phyloP scores from a whole-genome alignment of 2,329 filamentous ascomycete genomes.

The Diaporthe vaccinii region DNA sequence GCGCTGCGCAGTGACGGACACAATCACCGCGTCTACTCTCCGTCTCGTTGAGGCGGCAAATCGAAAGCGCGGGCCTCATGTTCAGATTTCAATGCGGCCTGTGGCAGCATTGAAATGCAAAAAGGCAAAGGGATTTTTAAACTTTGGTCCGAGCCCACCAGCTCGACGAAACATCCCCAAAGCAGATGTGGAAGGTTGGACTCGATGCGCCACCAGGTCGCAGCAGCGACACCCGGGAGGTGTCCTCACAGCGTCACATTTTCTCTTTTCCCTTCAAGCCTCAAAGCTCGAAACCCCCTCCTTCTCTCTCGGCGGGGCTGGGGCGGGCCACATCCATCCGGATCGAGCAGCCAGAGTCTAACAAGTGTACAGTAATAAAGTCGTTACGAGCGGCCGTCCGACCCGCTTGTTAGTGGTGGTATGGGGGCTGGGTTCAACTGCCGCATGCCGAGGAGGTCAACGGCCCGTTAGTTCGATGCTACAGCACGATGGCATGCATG shows the following conservation, averaged over 20 bases:
- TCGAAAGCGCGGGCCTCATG: neutral
- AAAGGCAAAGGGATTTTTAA: neutral
- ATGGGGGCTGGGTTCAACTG: slow-evolving; percentile 22
- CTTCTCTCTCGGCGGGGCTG: neutral
- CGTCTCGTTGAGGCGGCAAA: slow-evolving; percentile 11
- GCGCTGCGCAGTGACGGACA: neutral
- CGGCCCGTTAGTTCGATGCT: slow-evolving; percentile 27
- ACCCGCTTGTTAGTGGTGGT: neutral
- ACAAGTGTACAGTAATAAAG: neutral
- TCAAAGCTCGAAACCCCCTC: slow-evolving; percentile 3
- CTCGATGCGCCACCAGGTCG: slow-evolving; percentile 18
- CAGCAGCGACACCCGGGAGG: neutral
- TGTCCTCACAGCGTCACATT: slow-evolving; percentile 4
- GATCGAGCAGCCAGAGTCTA: neutral
- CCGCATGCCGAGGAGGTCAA: slow-evolving; percentile 24
- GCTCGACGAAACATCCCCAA: slow-evolving; percentile 27
- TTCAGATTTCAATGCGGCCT: neutral
- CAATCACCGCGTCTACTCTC: neutral
- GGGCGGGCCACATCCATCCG: neutral
- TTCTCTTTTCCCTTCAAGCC: neutral
- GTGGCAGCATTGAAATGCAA: slow-evolving; percentile 17
- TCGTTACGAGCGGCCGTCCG: neutral
- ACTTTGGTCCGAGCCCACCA: slow-evolving; percentile 28
- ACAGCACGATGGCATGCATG: slow-evolving; percentile 16
- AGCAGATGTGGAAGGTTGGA: slow-evolving; percentile 18